Percentiles rank a stretch among this genome's conserved stretches.
Conservation (phyloP, 257 asterid species). For the Solanum rostratum region DNA sequence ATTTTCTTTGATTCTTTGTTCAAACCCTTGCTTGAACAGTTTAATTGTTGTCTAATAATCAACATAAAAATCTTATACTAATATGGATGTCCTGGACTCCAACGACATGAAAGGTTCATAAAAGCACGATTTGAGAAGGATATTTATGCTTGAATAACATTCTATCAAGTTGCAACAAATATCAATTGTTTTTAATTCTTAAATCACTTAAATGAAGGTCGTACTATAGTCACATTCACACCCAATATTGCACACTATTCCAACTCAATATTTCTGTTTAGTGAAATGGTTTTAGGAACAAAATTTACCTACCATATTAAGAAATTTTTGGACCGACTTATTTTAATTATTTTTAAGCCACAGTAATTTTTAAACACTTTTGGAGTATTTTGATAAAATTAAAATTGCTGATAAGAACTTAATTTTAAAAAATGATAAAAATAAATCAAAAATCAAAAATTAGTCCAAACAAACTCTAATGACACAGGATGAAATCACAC, state of each 20-base stretch:
- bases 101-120: not conserved
- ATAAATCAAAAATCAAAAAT: not conserved
- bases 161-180: not conserved
- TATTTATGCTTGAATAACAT: not conserved
- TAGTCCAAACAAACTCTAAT: not conserved
- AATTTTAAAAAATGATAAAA: too few relatives aligned
- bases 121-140: not conserved
- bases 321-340: not conserved
- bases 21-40: not conserved
- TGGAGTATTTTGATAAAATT: not conserved
- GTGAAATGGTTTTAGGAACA: not conserved
- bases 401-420: not conserved
- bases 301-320: not conserved
- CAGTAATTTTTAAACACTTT: not conserved
- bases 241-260: not conserved
- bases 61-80: not conserved
- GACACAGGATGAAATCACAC: not conserved
- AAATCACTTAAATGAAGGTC: not conserved
- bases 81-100: not conserved
- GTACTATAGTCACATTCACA: not conserved
- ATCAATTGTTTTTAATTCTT: not conserved
- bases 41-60: not conserved
- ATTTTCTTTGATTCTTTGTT: not conserved
- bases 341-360: not conserved
- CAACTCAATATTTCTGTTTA: not conserved